Evolutionary conservation across 306 rosid species (phyloP).

Genomic region (Oemleria cerasiformis): DNA sequence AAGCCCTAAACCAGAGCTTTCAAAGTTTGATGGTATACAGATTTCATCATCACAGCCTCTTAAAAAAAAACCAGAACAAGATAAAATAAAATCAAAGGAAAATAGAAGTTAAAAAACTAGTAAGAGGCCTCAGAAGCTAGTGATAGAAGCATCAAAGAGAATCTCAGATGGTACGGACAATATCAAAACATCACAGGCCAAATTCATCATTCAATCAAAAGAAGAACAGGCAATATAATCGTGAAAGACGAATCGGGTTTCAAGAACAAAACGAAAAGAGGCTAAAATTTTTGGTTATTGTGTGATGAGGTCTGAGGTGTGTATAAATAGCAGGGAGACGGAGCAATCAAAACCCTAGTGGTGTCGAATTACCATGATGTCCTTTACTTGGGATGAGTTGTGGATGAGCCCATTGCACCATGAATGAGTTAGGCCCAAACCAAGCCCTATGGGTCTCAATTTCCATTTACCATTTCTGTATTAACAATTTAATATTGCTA

Average conservation of each 20-base stretch:
- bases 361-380: not conserved
- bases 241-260: no score
- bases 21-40: conserved; percentile 92
- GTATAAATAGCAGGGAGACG: conserved; percentile 33
- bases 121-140: conserved; percentile 37
- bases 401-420: not conserved
- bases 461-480: no score
- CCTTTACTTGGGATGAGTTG: not conserved
- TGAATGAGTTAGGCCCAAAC: no score
- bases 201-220: not conserved
- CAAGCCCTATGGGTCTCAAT: no score
- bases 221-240: not conserved
- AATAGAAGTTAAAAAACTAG: no score
- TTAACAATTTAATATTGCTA: no score
- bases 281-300: no score
- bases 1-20: conserved; percentile 55
- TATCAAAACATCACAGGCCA: conserved; percentile 40
- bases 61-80: not conserved
- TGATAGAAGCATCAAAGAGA: conserved; percentile 13
- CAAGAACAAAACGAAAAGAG: not conserved
- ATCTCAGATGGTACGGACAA: conserved; percentile 55
- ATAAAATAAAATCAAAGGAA: rapidly evolving
- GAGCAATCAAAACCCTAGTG: conserved; percentile 24
- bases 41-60: conserved; percentile 51
- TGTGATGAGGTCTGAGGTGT: not conserved